Conservation (phyloP, 129 eudicot species). For the Glebionis coronaria region DNA sequence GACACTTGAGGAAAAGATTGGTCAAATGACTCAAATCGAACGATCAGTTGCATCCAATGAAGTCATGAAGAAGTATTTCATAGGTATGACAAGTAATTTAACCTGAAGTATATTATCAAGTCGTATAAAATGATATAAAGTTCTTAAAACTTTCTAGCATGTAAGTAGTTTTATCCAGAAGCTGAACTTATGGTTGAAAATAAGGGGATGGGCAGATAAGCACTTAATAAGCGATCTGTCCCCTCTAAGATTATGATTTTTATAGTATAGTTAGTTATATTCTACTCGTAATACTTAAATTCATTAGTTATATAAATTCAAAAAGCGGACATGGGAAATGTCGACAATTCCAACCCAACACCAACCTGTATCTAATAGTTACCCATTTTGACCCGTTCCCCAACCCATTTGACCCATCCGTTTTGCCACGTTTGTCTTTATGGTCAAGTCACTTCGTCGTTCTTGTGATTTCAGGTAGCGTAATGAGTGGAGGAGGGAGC, state of each 20-base stretch:
- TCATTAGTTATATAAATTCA: too few species aligned
- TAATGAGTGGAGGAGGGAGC: constrained; percentile 68
- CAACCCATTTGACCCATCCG: neutral
- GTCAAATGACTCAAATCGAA: constrained; percentile 77
- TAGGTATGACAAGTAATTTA: constrained; percentile 38
- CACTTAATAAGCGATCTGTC: too few species aligned
- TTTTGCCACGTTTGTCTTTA: neutral
- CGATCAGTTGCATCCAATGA: constrained; percentile 41
- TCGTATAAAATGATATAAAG: too few species aligned
- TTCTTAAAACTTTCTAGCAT: too few species aligned
- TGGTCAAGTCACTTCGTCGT: neutral
- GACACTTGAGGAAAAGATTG: constrained; percentile 71
- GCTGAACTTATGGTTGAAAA: too few species aligned
- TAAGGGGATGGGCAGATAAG: too few species aligned
- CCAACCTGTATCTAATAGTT: neutral
- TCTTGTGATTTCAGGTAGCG: constrained; percentile 44
- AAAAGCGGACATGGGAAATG: too few species aligned
- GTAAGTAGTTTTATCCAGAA: too few species aligned
- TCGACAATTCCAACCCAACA: too few species aligned
- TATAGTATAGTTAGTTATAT: too few species aligned
- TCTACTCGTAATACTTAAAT: too few species aligned
- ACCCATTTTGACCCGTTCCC: constrained; percentile 1
- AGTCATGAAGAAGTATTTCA: constrained; percentile 51
- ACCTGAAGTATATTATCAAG: neutral
- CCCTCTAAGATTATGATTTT: too few species aligned